These are phyloP conservation scores for Marsdenia floribunda DNA, from an alignment of 257 asterid species.

Conservation along the genomic window DNA sequence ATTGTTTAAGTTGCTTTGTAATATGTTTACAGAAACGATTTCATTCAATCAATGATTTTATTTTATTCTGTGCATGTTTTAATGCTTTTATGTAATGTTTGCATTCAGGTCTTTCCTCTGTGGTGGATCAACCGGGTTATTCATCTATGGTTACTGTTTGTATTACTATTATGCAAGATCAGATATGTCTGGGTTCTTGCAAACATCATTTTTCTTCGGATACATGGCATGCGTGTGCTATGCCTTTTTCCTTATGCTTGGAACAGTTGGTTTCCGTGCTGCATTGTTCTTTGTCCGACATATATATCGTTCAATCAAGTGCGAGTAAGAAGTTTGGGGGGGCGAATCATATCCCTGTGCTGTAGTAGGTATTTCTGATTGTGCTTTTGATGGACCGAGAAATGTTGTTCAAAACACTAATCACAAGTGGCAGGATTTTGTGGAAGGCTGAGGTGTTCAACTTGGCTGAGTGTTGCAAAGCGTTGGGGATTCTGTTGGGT, in stretches of 20 bases:
- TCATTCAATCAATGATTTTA: neutral
- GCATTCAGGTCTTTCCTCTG: slow-evolving; percentile 36
- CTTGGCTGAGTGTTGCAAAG: slow-evolving; percentile 2
- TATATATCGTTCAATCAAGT: slow-evolving; percentile 67
- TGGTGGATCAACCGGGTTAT: slow-evolving; percentile 46
- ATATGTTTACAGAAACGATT: neutral
- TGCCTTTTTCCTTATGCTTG: slow-evolving; percentile 86
- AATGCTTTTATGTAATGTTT: neutral
- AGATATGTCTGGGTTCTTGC: slow-evolving; percentile 44
- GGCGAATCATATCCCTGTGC: neutral
- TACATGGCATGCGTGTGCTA: slow-evolving; percentile 85
- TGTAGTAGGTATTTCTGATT: slow-evolving; percentile 8
- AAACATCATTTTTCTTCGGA: slow-evolving; percentile 49
- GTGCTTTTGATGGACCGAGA: slow-evolving; percentile 5
- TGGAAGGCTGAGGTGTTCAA: slow-evolving; percentile 5
- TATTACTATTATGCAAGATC: slow-evolving; percentile 42
- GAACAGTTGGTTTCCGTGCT: slow-evolving; percentile 86
- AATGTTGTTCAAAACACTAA: neutral
- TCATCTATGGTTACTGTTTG: slow-evolving; percentile 40
- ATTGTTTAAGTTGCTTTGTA: neutral
- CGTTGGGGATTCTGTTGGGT: neutral
- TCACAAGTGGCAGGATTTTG: slow-evolving; percentile 8
- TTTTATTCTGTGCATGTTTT: neutral
- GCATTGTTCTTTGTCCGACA: slow-evolving; percentile 83
- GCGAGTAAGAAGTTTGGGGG: slow-evolving; percentile 39